These are phyloP conservation scores for Nadsonia fulvescens DNA, from an alignment of 805 yeast species.

Conservation along the genomic window DNA sequence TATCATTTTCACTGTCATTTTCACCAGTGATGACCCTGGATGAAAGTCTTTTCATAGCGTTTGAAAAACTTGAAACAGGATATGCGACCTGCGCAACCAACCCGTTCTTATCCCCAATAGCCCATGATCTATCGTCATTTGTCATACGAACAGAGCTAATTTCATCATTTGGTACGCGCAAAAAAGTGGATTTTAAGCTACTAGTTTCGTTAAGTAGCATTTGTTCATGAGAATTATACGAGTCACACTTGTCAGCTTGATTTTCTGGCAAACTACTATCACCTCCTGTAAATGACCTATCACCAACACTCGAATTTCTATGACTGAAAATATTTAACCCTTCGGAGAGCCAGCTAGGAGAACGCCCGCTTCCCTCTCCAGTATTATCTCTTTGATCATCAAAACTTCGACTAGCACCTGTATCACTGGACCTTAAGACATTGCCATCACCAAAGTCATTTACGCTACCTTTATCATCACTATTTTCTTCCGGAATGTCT, in stretches of 20 bases:
- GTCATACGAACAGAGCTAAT: background rate
- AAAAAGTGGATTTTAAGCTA: background rate
- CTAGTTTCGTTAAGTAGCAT: background rate
- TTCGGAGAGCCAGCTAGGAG: no score
- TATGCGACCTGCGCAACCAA: background rate
- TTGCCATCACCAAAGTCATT: background rate
- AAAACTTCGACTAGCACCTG: no score
- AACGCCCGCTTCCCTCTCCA: no score
- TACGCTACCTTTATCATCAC: background rate
- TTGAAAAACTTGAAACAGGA: no score
- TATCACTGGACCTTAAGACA: no score
- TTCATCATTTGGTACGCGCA: background rate
- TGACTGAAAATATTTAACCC: no score
- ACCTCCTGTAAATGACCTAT: no score
- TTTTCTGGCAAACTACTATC: no score
- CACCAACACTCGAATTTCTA: no score
- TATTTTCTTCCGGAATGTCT: background rate
- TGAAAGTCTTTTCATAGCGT: slow-evolving; percentile 2
- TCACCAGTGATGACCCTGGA: slow-evolving; percentile 3
- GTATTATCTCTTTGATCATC: no score
- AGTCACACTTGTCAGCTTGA: no score
- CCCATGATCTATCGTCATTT: background rate
- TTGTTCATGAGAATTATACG: background rate
- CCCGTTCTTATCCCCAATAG: background rate
- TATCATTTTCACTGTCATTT: background rate